Evolutionary conservation across 225 moss, liverwort and hornwort genomes (phyloP).

Genomic region (Straminergon stramineum): DNA sequence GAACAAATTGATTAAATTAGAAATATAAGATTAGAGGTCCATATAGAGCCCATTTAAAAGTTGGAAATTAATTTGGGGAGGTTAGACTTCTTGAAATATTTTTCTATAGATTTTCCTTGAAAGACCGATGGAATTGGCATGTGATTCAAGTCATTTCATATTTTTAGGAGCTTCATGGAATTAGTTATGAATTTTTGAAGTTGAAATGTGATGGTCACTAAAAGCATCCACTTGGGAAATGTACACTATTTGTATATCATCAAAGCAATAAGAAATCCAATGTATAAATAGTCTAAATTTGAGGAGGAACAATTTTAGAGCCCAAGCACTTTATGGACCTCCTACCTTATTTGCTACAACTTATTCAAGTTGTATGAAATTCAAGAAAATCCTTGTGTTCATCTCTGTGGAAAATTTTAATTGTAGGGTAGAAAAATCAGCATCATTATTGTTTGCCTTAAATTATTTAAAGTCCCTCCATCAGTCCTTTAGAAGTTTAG

Average conservation of each 20-base stretch:
- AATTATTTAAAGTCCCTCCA: neutral
- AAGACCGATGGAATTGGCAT: neutral
- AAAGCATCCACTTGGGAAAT: fast-evolving
- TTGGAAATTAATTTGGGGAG: neutral
- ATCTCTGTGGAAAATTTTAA: neutral
- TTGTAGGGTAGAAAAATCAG: neutral
- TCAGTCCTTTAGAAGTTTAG: neutral
- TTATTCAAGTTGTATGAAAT: too few relatives aligned
- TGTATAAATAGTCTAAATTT: too few relatives aligned
- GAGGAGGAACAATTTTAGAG: too few relatives aligned
- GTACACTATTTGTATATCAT: neutral
- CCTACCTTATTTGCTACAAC: too few relatives aligned
- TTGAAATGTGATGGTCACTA: neutral
- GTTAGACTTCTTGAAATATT: neutral
- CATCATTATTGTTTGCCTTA: neutral
- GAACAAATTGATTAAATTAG: too few relatives aligned
- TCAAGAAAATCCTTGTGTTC: too few relatives aligned
- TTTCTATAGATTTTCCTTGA: neutral
- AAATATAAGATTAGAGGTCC: too few relatives aligned
- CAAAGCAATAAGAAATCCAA: neutral
- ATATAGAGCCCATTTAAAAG: too few relatives aligned
- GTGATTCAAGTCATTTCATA: neutral
- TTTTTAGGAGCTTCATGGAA: neutral
- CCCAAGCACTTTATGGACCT: too few relatives aligned
- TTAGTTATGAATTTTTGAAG: neutral